Evolutionary conservation across 306 rosid genomes (phyloP).

Genomic region (Myrica gale): DNA sequence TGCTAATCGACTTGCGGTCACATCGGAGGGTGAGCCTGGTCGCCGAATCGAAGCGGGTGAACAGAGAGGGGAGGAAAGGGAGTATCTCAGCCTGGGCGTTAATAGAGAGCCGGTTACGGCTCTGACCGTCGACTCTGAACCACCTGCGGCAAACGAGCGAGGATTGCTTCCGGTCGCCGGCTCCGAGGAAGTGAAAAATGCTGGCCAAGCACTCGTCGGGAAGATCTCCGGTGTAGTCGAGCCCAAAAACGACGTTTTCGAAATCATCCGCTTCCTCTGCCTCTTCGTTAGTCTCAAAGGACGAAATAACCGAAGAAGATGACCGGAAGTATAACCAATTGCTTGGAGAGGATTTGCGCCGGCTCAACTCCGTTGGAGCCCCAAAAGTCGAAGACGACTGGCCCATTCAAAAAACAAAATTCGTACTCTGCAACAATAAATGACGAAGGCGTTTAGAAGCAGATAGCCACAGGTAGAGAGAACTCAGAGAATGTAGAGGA

Average conservation of each 20-base stretch:
- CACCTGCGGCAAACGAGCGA: slow-evolving; percentile 66
- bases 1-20: slow-evolving; percentile 59
- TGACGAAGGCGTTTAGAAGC: not conserved
- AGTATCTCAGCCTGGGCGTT: slow-evolving; percentile 45
- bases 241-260: not conserved
- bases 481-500: no score
- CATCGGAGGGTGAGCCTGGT: slow-evolving; percentile 67
- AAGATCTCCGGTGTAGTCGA: slow-evolving; percentile 52
- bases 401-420: slow-evolving; percentile 45
- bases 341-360: slow-evolving; percentile 7
- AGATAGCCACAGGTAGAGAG: slow-evolving; percentile 10
- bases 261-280: slow-evolving; percentile 14
- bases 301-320: slow-evolving; percentile 4
- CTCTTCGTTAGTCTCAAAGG: not conserved
- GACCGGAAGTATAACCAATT: slow-evolving; percentile 28
- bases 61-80: slow-evolving; percentile 49
- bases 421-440: not conserved
- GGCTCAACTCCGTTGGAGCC: slow-evolving; percentile 19
- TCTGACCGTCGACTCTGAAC: slow-evolving; percentile 61
- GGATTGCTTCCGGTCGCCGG: slow-evolving; percentile 58
- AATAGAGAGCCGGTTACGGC: slow-evolving; percentile 61
- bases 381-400: slow-evolving; percentile 55
- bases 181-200: slow-evolving; percentile 51
- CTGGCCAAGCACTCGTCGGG: slow-evolving; percentile 68
- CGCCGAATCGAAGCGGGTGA: slow-evolving; percentile 63